Conservation (phyloP, 2,329 filamentous ascomycete genomes). For the Aaosphaeria pasadenensis region DNA sequence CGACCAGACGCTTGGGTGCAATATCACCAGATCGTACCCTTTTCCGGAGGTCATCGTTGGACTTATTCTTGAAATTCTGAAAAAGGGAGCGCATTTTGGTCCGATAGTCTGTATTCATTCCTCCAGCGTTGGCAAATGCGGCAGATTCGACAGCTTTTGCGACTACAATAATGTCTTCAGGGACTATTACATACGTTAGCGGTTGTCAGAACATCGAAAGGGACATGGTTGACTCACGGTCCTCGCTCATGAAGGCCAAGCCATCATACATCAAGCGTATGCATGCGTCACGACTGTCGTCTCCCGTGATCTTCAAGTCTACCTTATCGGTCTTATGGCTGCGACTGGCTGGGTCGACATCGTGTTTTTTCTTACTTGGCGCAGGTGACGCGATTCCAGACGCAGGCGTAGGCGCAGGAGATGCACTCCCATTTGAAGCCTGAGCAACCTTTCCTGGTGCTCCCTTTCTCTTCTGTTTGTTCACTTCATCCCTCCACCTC, state of each 20-base stretch:
- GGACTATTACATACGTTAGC: constrained; percentile 32
- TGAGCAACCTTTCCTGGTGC: constrained; percentile 7
- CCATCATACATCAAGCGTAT: constrained; percentile 94
- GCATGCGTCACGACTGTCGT: constrained; percentile 74
- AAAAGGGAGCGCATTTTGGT: constrained; percentile 89
- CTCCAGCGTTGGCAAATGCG: constrained; percentile 66
- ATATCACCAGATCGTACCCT: constrained; percentile 76
- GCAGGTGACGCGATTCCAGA: constrained; percentile 46
- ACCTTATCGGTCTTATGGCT: constrained; percentile 79
- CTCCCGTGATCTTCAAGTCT: constrained; percentile 71
- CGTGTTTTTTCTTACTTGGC: constrained; percentile 53
- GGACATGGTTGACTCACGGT: constrained; percentile 34
- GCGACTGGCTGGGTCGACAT: constrained; percentile 69
- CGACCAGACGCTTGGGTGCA: constrained; percentile 68
- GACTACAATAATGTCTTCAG: constrained; percentile 64
- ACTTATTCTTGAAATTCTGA: constrained; percentile 91
- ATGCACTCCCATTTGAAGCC: constrained; percentile 33
- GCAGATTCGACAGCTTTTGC: constrained; percentile 74
- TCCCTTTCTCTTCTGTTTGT: constrained; percentile 43
- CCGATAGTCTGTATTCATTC: constrained; percentile 72
- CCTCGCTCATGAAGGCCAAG: constrained; percentile 67
- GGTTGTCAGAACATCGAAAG: not conserved
- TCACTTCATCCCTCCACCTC: constrained; percentile 82
- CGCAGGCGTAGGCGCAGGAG: constrained; percentile 36
- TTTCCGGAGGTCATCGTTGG: constrained; percentile 72